A percentile compares a stretch with the other conserved stretches of the same genome.
Conservation (phyloP, 768 basidiomycete genomes). For the Leucocoprinus leucothites region DNA sequence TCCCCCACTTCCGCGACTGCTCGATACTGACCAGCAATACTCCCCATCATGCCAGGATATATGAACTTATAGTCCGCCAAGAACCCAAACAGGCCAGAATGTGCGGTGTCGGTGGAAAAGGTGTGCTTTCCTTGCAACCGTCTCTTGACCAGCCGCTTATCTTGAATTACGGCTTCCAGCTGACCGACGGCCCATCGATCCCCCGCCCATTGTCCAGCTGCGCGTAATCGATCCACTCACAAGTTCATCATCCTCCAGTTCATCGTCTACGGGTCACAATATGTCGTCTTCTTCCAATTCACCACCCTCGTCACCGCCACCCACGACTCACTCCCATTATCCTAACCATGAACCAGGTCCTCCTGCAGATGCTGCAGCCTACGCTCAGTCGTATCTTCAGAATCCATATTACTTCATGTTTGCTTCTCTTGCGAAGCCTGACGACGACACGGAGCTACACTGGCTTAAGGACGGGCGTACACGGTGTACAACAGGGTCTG, state of each 20-base stretch:
- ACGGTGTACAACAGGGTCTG: constrained; percentile 86
- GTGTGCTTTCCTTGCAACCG: constrained; percentile 26
- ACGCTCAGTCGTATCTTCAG: constrained; percentile 68
- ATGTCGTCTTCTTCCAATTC: not conserved
- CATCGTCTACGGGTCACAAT: not conserved
- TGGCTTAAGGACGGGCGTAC: constrained; percentile 88
- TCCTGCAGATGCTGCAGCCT: constrained; percentile 31
- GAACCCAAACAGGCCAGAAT: constrained; percentile 91
- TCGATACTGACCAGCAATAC: constrained; percentile 15
- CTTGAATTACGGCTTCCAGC: constrained; percentile 38
- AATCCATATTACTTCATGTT: constrained; percentile 98
- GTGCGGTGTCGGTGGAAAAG: constrained; percentile 86
- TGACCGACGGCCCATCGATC: constrained; percentile 95
- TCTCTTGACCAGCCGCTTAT: not conserved
- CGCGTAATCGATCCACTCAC: constrained; percentile 71
- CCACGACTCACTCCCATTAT: constrained; percentile 4
- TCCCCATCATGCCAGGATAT: constrained; percentile 51
- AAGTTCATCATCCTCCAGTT: constrained; percentile 5
- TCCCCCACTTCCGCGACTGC: constrained; percentile 23
- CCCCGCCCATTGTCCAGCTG: constrained; percentile 94
- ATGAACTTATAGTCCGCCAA: constrained; percentile 83
- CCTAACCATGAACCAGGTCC: constrained; percentile 20
- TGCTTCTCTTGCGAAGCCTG: constrained; percentile 84
- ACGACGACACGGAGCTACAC: constrained; percentile 86
- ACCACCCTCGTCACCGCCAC: constrained; percentile 1